These are phyloP conservation scores for Sporobolomyces phaffii DNA, from an alignment of 768 basidiomycete genomes.

Conservation along the genomic window DNA sequence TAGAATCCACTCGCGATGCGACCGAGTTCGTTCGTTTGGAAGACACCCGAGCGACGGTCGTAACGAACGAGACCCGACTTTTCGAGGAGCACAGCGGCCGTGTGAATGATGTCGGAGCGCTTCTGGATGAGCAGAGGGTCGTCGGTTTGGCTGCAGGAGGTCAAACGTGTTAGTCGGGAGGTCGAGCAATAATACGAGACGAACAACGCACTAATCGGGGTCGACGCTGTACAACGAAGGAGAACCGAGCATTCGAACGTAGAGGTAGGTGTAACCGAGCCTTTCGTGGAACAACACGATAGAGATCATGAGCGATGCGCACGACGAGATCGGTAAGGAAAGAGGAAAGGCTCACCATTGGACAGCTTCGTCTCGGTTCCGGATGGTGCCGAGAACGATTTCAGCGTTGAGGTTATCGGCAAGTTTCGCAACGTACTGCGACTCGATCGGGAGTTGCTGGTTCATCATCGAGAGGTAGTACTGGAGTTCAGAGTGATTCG, in stretches of 20 bases:
- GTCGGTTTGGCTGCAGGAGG: conserved; percentile 56
- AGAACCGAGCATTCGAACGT: conserved; percentile 86
- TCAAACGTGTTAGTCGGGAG: neutral
- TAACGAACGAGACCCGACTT: conserved; percentile 93
- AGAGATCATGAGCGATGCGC: neutral
- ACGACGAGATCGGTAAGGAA: neutral
- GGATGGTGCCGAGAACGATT: conserved; percentile 85
- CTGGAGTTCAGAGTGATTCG: conserved; percentile 92
- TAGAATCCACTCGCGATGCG: conserved; percentile 93
- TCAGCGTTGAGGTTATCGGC: conserved; percentile 96
- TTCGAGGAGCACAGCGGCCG: conserved; percentile 85
- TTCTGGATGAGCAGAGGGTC: conserved; percentile 80
- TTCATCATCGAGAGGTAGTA: conserved; percentile 93
- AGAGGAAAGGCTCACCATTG: conserved; percentile 72
- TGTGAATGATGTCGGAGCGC: conserved; percentile 78
- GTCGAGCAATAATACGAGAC: neutral
- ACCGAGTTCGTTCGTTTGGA: conserved; percentile 89
- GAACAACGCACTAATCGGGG: conserved; percentile 60
- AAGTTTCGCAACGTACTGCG: conserved; percentile 82
- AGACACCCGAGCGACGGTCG: conserved; percentile 75
- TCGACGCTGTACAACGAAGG: conserved; percentile 82
- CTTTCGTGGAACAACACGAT: neutral
- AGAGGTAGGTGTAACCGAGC: conserved; percentile 50
- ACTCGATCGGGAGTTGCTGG: conserved; percentile 95
- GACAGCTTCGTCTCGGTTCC: conserved; percentile 93